A percentile compares a stretch with the other conserved stretches of the same genome.
Conservation (phyloP, 495 filamentous ascomycete genomes). For the Penicillium cataractarum region DNA sequence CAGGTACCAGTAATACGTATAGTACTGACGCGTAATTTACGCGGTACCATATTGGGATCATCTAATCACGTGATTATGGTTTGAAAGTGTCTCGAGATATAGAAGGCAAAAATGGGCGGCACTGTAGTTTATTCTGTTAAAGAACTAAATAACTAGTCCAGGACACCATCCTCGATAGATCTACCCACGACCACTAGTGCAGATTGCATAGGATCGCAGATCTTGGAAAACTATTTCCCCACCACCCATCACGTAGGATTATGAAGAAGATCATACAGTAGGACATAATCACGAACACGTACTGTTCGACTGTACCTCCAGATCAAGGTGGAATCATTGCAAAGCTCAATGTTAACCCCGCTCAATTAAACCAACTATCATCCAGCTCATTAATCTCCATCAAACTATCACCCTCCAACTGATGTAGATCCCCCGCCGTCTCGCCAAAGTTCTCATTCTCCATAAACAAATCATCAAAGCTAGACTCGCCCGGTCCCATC, state of each 20-base stretch:
- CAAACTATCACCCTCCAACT: conserved; percentile 45
- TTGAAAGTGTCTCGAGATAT: conserved; percentile 17
- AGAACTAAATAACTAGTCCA: background rate
- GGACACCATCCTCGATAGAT: background rate
- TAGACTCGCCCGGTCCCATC: conserved; percentile 52
- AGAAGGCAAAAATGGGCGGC: conserved; percentile 22
- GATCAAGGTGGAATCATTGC: background rate
- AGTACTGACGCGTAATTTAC: conserved; percentile 17
- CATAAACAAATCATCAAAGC: conserved; percentile 55
- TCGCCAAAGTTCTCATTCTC: conserved; percentile 46
- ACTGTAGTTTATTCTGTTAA: too few relatives aligned
- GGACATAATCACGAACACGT: background rate
- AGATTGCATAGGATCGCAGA: conserved; percentile 20
- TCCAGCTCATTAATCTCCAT: conserved; percentile 51
- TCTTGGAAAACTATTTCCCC: conserved; percentile 18
- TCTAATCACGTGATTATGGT: conserved; percentile 14
- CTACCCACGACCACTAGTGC: conserved; percentile 8
- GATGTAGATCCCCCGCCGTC: conserved; percentile 38
- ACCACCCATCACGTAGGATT: background rate
- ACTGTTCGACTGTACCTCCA: too few relatives aligned
- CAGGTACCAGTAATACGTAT: conserved; percentile 17
- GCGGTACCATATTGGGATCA: conserved; percentile 13
- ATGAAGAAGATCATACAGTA: background rate
- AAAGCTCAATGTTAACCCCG: background rate
- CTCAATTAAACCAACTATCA: conserved; percentile 49